Conservation (phyloP, 768 basidiomycete genomes). For the Panaeolus cyanescens region DNA sequence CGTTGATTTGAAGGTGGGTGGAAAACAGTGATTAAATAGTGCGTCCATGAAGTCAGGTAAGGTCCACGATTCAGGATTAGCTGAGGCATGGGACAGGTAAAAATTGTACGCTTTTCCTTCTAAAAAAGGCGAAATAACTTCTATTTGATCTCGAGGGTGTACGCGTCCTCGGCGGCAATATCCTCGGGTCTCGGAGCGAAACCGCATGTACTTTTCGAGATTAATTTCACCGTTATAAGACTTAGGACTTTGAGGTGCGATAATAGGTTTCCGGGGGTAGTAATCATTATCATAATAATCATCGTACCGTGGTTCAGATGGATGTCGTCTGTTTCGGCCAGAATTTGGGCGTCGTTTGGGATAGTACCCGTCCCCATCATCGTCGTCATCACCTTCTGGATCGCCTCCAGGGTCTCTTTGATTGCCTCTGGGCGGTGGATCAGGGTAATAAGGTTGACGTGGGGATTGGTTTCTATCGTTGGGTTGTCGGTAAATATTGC, state of each 20-base stretch:
- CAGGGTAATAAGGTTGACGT: too few relatives aligned
- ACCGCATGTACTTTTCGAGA: constrained; percentile 21
- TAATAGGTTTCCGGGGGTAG: background rate
- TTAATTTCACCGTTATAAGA: constrained; percentile 25
- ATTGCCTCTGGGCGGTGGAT: too few relatives aligned
- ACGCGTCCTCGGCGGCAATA: constrained; percentile 23
- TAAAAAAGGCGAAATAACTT: constrained; percentile 28
- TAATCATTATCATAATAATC: background rate
- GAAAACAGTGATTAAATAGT: constrained; percentile 39
- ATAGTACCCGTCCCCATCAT: background rate
- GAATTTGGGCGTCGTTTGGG: background rate
- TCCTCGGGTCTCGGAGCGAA: constrained; percentile 21
- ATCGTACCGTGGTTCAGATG: background rate
- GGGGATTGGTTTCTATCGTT: too few relatives aligned
- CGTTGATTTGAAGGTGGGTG: constrained; percentile 23
- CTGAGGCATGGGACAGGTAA: constrained; percentile 27
- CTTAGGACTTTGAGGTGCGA: constrained; percentile 17
- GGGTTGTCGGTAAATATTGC: too few relatives aligned
- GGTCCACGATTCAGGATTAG: constrained; percentile 22
- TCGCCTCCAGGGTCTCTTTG: too few relatives aligned
- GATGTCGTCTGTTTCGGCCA: background rate
- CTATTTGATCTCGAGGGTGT: constrained; percentile 10
- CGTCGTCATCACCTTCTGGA: background rate
- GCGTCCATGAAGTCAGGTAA: constrained; percentile 25
- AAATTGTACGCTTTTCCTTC: constrained; percentile 31